A percentile compares a stretch with the other conserved stretches of the same genome.
Conservation (phyloP, 1,139 yeast species). For the Yarrowia galli region DNA sequence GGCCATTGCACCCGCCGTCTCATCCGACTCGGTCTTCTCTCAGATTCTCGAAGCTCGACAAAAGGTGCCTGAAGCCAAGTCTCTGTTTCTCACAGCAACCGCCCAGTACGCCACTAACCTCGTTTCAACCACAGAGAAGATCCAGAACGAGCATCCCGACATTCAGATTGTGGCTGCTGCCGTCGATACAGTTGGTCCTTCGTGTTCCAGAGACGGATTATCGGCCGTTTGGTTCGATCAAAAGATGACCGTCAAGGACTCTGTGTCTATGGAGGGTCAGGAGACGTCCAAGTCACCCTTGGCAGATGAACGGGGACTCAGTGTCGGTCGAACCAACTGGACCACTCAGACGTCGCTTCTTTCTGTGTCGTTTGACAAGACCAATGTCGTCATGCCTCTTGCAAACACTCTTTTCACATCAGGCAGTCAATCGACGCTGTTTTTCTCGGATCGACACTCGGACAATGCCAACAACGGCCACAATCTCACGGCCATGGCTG, state of each 20-base stretch:
- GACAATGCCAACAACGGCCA: constrained; percentile 42
- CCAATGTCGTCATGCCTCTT: constrained; percentile 45
- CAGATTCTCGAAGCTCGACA: background rate
- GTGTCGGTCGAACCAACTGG: constrained; percentile 47
- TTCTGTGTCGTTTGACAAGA: constrained; percentile 42
- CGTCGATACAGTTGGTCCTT: constrained; percentile 49
- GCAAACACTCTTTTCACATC: constrained; percentile 51
- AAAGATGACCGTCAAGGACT: constrained; percentile 40
- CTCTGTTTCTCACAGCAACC: constrained; percentile 47
- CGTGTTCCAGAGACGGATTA: constrained; percentile 49
- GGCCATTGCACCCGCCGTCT: constrained; percentile 23
- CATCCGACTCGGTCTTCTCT: background rate
- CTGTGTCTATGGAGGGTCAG: constrained; percentile 17
- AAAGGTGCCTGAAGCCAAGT: constrained; percentile 7
- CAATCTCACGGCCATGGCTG: constrained; percentile 41
- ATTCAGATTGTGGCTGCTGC: constrained; percentile 47
- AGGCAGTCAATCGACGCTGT: constrained; percentile 47
- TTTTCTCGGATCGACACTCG: constrained; percentile 41
- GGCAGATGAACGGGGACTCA: constrained; percentile 40
- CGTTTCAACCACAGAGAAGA: constrained; percentile 39
- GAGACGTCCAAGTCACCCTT: constrained; percentile 24
- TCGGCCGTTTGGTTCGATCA: constrained; percentile 45
- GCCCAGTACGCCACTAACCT: constrained; percentile 46
- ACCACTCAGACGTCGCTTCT: constrained; percentile 44
- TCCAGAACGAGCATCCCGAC: constrained; percentile 40